Conservation (phyloP, 148 eudicot species). For the Fagopyrum esculentum region DNA sequence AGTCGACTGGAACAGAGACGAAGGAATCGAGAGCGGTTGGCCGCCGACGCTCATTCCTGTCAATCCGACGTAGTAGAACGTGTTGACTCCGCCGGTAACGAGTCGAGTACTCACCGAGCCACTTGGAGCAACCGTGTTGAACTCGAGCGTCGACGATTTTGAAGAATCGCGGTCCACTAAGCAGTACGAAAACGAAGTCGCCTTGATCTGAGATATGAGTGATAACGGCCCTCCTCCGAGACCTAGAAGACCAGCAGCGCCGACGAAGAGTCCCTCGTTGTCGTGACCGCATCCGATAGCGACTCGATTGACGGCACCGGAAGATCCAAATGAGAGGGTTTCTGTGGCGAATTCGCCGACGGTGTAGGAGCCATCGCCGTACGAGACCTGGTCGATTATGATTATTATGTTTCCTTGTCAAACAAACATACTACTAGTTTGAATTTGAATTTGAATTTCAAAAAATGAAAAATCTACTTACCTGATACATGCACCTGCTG, state of each 20-base stretch:
- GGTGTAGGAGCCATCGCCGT: slow-evolving; percentile 87
- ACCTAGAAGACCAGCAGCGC: slow-evolving; percentile 64
- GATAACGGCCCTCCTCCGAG: slow-evolving; percentile 58
- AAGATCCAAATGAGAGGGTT: slow-evolving; percentile 54
- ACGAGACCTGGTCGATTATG: slow-evolving; percentile 40
- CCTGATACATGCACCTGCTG: slow-evolving; percentile 33
- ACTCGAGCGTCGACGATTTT: slow-evolving; percentile 43
- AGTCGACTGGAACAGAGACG: slow-evolving; percentile 22
- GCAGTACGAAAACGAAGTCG: slow-evolving; percentile 57
- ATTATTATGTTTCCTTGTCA: too few species aligned
- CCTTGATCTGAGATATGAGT: slow-evolving; percentile 41
- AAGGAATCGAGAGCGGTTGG: slow-evolving; percentile 23
- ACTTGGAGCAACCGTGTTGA: slow-evolving; percentile 28
- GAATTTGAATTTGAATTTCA: too few species aligned
- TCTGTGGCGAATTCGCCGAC: slow-evolving; percentile 66
- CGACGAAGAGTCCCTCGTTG: slow-evolving; percentile 64
- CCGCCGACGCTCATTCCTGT: slow-evolving; percentile 56
- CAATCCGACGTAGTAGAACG: slow-evolving; percentile 39
- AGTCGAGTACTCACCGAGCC: slow-evolving; percentile 30
- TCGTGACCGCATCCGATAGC: slow-evolving; percentile 85
- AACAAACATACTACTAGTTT: too few species aligned
- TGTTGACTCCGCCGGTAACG: slow-evolving; percentile 18
- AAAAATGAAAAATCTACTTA: too few species aligned
- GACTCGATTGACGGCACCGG: slow-evolving; percentile 33
- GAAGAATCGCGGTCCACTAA: slow-evolving; percentile 50